Percentiles rank a stretch among this genome's conserved stretches.
phyloP scores from a whole-genome alignment of 257 asterid genomes.

The Parsonsia alboflavescens region DNA sequence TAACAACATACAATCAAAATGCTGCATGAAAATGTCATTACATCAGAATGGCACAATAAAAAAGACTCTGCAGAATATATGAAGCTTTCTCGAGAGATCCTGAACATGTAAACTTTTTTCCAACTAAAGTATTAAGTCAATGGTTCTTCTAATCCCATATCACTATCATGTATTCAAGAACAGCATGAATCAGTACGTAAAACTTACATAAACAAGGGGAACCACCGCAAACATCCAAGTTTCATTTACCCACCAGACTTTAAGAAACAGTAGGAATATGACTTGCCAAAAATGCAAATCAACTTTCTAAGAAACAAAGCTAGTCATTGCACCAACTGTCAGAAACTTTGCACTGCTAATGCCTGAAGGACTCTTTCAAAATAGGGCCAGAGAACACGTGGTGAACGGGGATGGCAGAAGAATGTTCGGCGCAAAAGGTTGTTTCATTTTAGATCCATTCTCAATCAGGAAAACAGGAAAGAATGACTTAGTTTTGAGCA shows the following conservation, averaged over 20 bases:
- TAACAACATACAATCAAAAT: neutral
- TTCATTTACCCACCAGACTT: neutral
- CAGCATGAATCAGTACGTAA: neutral
- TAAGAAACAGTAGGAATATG: neutral
- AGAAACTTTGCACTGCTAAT: neutral
- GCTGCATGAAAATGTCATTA: neutral
- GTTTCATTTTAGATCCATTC: neutral
- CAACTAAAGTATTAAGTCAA: neutral
- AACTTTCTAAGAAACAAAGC: neutral
- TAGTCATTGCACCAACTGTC: neutral
- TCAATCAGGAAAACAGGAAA: neutral
- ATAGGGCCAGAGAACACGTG: neutral
- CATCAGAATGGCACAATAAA: neutral
- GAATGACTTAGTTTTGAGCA: neutral
- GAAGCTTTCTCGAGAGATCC: neutral
- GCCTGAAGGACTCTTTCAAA: neutral
- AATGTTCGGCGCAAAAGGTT: neutral
- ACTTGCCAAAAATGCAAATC: neutral
- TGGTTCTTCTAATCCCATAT: neutral
- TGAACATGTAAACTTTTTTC: neutral
- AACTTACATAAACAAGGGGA: neutral
- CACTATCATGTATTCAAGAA: neutral
- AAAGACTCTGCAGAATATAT: neutral
- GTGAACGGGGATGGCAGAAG: neutral
- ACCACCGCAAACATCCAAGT: neutral